phyloP scores from a whole-genome alignment of 108 stramenopile genomes.

The Schizochytrium sp. region DNA sequence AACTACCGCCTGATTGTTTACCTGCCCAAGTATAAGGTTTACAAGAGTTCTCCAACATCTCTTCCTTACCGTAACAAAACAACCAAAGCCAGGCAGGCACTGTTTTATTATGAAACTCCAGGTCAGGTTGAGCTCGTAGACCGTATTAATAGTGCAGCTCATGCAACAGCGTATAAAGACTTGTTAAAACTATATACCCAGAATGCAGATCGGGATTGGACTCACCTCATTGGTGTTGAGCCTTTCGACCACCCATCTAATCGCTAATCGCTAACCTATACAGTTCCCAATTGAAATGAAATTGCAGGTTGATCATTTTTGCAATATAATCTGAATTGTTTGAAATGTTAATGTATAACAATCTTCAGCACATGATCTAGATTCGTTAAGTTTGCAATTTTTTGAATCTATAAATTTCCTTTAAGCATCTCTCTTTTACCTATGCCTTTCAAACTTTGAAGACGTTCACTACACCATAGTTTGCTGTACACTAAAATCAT shows the following conservation, averaged over 20 bases:
- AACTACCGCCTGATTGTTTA: too few relatives aligned
- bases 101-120: neutral
- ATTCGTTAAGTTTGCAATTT: too few relatives aligned
- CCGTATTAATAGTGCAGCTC: constrained; percentile 10
- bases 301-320: neutral
- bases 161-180: neutral
- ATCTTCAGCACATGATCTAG: too few relatives aligned
- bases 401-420: too few relatives aligned
- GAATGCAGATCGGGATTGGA: constrained; percentile 44
- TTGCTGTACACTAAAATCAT: too few relatives aligned
- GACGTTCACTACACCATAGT: too few relatives aligned
- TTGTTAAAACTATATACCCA: neutral
- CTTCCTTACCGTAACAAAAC: neutral
- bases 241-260: constrained; percentile 44
- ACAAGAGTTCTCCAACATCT: too few relatives aligned
- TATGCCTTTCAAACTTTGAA: too few relatives aligned
- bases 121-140: constrained; percentile 34
- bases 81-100: neutral
- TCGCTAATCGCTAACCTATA: neutral
- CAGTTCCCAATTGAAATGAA: neutral
- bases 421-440: too few relatives aligned
- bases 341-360: too few relatives aligned
- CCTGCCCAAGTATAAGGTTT: too few relatives aligned
- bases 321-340: neutral
- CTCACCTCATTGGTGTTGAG: neutral